These are phyloP conservation scores for Serendipita sp. DNA, from an alignment of 768 basidiomycete genomes.

Conservation along the genomic window DNA sequence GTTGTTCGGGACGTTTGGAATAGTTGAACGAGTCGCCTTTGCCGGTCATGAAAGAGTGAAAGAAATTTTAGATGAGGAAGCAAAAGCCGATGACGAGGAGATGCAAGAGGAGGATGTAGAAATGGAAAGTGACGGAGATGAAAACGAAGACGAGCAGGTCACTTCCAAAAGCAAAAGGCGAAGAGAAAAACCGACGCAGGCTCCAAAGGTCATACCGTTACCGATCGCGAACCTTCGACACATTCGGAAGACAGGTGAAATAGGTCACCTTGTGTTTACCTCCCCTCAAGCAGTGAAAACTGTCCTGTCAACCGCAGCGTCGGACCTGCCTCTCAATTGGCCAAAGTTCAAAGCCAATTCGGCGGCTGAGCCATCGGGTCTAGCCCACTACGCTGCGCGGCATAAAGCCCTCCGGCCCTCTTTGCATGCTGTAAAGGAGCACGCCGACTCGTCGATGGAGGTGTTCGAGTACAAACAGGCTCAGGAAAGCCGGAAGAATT, in stretches of 20 bases:
- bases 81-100: conserved; percentile 15
- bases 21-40: conserved; percentile 60
- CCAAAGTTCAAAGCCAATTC: conserved; percentile 41
- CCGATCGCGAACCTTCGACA: conserved; percentile 39
- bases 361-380: conserved; percentile 44
- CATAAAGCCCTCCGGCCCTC: conserved; percentile 61
- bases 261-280: conserved; percentile 50
- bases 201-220: conserved; percentile 45
- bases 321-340: conserved; percentile 21
- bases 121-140: conserved; percentile 27
- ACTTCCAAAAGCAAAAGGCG: conserved; percentile 8
- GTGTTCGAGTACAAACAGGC: conserved; percentile 60
- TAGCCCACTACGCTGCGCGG: conserved; percentile 52
- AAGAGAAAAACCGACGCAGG: conserved; percentile 15
- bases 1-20: conserved; percentile 66
- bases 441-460: conserved; percentile 65
- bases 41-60: conserved; percentile 28
- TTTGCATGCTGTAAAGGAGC: conserved; percentile 53
- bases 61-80: conserved; percentile 16
- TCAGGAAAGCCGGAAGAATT: conserved; percentile 36
- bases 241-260: conserved; percentile 44
- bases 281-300: conserved; percentile 4
- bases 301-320: neutral
- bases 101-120: conserved; percentile 26
- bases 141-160: conserved; percentile 12